Base-by-base conservation (phyloP, 2,329 filamentous ascomycete genomes). In the Pseudophaeomoniella oleicola region DNA sequence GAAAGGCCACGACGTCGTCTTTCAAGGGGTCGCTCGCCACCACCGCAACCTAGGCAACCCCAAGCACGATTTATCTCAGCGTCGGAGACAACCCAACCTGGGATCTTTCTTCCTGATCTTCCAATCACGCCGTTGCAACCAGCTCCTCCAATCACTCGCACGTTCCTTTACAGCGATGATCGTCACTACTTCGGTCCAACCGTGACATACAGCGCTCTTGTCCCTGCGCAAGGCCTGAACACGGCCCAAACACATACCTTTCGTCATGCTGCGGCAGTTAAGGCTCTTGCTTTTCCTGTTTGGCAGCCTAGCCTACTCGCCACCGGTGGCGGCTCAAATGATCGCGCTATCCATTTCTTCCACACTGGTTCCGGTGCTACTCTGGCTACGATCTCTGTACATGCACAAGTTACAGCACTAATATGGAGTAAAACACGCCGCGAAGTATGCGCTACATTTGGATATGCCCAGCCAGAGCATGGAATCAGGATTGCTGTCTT, bases 321-420 rank as follows among this genome's bases (percentile, higher is more conserved):
- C 11, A 92, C 88, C 1, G 86, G 90, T 3, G 88, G 90, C 29
- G 90, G 90, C 16, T 88, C 83, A 32, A 93, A 92, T 50, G 88
- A 98, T 60, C 84, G 85, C 48, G 85, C 85, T 55, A 94, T 98
- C 39, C 87, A 93, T 59, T 98, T 98, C 63, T 94, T 81, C 57
- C 87, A 96, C 56, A 81, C 84, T 1, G 69, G 71, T 14, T 87
- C 86, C 0, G 90, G 88, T 3, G 75, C 84, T 2, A 77, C 78
- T 40, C 70, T 98, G 18, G 87, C 88, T 2, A 92, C 81, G 2
- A 96, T 98, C 49, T 80, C 86, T 42, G 90, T 94, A 30, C 79
- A 82, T 22, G 85, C 90, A 2, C 90, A 98, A 60, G 85, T 98
- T 34, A 98, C 90, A 1, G 82, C 82, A 34, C 67, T 98, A 18